Conservation (phyloP, 805 yeast species). For the Vanderwaltozyma tropicalis region DNA sequence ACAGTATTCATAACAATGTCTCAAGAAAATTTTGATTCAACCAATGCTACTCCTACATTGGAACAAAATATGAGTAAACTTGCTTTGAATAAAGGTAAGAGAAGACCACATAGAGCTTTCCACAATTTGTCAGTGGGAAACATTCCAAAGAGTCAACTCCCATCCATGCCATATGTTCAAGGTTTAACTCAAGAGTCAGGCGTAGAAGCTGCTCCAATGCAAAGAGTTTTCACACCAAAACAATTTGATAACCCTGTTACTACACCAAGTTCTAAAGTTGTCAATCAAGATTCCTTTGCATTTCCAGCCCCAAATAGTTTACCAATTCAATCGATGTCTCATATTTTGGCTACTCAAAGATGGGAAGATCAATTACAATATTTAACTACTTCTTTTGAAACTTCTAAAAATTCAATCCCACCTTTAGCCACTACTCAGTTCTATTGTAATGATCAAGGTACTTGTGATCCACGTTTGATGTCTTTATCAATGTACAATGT, state of each 20-base stretch:
- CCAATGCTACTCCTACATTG: conserved; percentile 17
- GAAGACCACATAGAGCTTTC: conserved; percentile 26
- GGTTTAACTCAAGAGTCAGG: neutral
- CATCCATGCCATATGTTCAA: neutral
- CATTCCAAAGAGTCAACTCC: conserved; percentile 1
- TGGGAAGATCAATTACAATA: conserved; percentile 29
- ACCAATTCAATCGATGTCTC: conserved; percentile 15
- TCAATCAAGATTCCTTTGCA: conserved; percentile 2
- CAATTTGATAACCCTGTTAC: conserved; percentile 7
- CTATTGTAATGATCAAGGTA: conserved; percentile 67
- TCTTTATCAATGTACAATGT: conserved; percentile 71
- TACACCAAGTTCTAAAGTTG: neutral
- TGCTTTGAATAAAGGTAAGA: conserved; percentile 9
- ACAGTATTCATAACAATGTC: conserved; percentile 6
- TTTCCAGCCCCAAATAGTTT: conserved; percentile 3
- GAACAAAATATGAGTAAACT: conserved; percentile 8
- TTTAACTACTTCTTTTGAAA: conserved; percentile 42
- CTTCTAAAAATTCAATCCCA: conserved; percentile 64
- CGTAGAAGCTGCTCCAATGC: neutral
- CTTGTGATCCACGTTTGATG: conserved; percentile 67
- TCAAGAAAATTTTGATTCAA: conserved; percentile 12
- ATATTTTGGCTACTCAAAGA: conserved; percentile 27
- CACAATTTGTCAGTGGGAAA: conserved; percentile 11
- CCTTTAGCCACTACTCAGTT: conserved; percentile 69
- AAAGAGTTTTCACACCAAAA: conserved; percentile 8